phyloP scores from a whole-genome alignment of 306 rosid species.

The Carpinus fangiana region DNA sequence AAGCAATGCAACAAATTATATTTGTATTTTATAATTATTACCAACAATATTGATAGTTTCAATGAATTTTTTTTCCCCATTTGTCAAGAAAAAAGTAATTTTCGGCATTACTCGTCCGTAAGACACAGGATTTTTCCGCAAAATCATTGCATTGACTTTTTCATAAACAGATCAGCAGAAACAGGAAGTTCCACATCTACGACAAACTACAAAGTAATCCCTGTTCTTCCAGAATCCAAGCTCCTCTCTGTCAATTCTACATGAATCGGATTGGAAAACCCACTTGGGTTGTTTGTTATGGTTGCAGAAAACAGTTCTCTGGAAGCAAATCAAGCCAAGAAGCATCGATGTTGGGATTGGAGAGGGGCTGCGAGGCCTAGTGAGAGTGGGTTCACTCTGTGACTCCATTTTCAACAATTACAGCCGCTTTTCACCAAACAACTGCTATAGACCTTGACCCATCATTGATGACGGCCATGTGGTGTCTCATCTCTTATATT shows the following conservation, averaged over 20 bases:
- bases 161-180: too few species aligned
- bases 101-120: too few species aligned
- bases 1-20: too few species aligned
- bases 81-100: too few species aligned
- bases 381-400: neutral
- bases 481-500: neutral
- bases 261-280: neutral
- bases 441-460: conserved; percentile 26
- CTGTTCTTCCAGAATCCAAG: too few species aligned
- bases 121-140: too few species aligned
- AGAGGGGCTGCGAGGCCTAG: too few species aligned
- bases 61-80: too few species aligned
- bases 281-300: neutral
- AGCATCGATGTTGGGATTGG: neutral
- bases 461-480: conserved; percentile 32
- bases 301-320: neutral
- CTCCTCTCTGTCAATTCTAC: neutral
- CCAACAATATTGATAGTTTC: too few species aligned
- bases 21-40: too few species aligned
- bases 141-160: too few species aligned
- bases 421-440: conserved; percentile 21
- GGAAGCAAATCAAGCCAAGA: neutral
- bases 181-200: neutral
- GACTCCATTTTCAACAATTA: conserved; percentile 18
- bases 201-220: neutral